A percentile compares a stretch with the other conserved stretches of the same genome.
phyloP scores from a whole-genome alignment of 106 monocot species.

The Chionographis japonica region DNA sequence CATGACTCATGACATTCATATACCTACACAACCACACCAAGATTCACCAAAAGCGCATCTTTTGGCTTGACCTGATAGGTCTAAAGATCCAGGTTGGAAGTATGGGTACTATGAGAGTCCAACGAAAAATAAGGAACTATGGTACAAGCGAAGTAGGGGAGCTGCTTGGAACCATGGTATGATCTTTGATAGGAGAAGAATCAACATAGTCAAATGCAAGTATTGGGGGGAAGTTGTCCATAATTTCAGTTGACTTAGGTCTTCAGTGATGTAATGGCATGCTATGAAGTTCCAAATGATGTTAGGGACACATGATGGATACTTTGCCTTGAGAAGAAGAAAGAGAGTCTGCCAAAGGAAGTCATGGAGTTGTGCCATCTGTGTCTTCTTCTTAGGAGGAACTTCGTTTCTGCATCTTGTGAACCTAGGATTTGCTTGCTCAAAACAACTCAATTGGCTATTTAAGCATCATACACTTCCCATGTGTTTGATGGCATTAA shows the following conservation, averaged over 20 bases:
- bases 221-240: constrained; percentile 46
- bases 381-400: constrained; percentile 49
- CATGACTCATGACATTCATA: too few relatives aligned
- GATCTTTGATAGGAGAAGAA: constrained; percentile 34
- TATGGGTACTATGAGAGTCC: too few relatives aligned
- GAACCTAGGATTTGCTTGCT: too few relatives aligned
- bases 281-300: constrained; percentile 28
- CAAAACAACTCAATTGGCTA: background rate
- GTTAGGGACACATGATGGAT: constrained; percentile 29
- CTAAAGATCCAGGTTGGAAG: too few relatives aligned
- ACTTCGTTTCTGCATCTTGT: constrained; percentile 5
- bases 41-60: too few relatives aligned
- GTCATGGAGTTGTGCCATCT: constrained; percentile 31
- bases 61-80: too few relatives aligned
- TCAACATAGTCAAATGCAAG: constrained; percentile 41
- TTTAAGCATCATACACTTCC: too few relatives aligned
- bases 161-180: constrained; percentile 40
- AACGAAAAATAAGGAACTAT: too few relatives aligned
- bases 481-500: too few relatives aligned
- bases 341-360: constrained; percentile 43
- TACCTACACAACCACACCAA: too few relatives aligned
- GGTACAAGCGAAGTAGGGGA: constrained; percentile 4
- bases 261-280: constrained; percentile 32
- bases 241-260: constrained; percentile 48
- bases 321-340: constrained; percentile 36